Evolutionary conservation across 148 eudicot species (phyloP).

Genomic region (Chenopodium suecicum): DNA sequence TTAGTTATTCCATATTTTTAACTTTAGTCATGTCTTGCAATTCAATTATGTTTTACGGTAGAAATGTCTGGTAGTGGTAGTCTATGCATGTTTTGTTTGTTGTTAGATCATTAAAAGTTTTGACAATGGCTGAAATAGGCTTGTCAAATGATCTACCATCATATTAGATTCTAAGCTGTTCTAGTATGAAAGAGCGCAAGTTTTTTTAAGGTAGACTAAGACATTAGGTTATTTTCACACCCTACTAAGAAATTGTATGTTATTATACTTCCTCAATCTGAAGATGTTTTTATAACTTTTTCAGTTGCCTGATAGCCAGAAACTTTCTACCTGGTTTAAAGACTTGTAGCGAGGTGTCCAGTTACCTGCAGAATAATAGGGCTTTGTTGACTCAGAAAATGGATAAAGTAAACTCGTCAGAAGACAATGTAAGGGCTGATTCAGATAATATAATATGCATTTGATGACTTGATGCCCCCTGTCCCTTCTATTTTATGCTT

Average conservation of each 20-base stretch:
- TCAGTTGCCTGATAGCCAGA: constrained; percentile 91
- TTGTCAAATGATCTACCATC: neutral
- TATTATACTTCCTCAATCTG: neutral
- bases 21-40: neutral
- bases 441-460: constrained; percentile 49
- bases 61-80: neutral
- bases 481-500: neutral
- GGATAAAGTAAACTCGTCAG: constrained; percentile 34
- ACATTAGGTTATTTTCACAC: neutral
- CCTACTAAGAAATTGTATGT: neutral
- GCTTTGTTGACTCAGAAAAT: constrained; percentile 40
- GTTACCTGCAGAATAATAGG: constrained; percentile 59
- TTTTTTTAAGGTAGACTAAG: neutral
- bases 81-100: constrained; percentile 1
- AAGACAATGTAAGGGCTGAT: constrained; percentile 46
- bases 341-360: constrained; percentile 79
- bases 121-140: neutral
- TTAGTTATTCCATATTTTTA: neutral
- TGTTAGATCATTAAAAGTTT: neutral
- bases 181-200: neutral
- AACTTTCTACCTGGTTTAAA: constrained; percentile 82
- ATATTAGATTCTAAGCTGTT: neutral
- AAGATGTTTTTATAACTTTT: constrained; percentile 18
- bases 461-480: neutral
- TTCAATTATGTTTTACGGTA: neutral